phyloP scores from a whole-genome alignment of 768 basidiomycete genomes.

The Gymnopilus dilepis region DNA sequence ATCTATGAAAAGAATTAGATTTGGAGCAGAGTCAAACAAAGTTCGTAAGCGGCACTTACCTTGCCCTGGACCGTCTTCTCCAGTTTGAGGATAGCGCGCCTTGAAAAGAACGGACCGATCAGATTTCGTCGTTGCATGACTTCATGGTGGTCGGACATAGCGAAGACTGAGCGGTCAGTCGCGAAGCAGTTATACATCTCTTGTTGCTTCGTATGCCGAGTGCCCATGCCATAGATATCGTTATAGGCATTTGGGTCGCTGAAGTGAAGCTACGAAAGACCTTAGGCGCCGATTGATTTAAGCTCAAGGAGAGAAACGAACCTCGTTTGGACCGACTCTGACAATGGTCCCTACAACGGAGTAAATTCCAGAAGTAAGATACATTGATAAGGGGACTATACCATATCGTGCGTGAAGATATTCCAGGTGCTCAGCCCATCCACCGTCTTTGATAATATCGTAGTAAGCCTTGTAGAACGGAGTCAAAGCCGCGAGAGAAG shows the following conservation, averaged over 20 bases:
- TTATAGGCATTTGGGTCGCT: constrained; percentile 43
- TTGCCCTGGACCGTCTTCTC: constrained; percentile 41
- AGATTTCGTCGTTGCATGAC: constrained; percentile 39
- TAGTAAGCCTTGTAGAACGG: constrained; percentile 40
- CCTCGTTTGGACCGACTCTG: constrained; percentile 46
- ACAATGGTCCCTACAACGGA: constrained; percentile 37
- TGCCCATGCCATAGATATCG: constrained; percentile 46
- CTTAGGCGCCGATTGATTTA: constrained; percentile 5
- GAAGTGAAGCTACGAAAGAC: constrained; percentile 44
- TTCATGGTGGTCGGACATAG: constrained; percentile 39
- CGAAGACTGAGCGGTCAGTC: constrained; percentile 42
- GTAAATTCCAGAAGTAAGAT: neutral
- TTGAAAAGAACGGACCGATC: constrained; percentile 46
- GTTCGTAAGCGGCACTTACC: constrained; percentile 20
- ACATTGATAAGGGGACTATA: constrained; percentile 14
- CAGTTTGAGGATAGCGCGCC: constrained; percentile 42
- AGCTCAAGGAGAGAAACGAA: constrained; percentile 18
- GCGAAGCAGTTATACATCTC: constrained; percentile 44
- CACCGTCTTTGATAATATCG: constrained; percentile 43
- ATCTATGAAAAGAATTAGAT: constrained; percentile 26
- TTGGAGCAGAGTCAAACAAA: neutral
- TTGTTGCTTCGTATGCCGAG: constrained; percentile 40
- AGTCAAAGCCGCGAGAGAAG: constrained; percentile 37
- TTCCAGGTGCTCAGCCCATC: constrained; percentile 41
- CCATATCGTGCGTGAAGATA: constrained; percentile 43